These are phyloP conservation scores for Sarocladiaceae sp. DNA, from an alignment of 2,329 filamentous ascomycete genomes.

Conservation along the genomic window DNA sequence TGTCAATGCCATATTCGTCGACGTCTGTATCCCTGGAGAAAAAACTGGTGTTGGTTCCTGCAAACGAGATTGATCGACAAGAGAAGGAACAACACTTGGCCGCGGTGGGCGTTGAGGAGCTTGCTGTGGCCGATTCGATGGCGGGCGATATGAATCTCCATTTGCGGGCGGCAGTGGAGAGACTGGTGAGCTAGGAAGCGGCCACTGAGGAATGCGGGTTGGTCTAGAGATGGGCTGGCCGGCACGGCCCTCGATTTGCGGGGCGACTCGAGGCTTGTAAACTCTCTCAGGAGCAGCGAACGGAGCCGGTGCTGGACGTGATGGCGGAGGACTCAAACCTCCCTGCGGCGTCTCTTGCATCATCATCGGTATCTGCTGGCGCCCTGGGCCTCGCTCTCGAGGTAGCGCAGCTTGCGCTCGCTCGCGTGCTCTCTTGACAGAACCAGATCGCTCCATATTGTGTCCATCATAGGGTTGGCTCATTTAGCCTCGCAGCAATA, in stretches of 20 bases:
- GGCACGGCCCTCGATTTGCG: constrained; percentile 16
- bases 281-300: constrained; percentile 8
- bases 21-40: constrained; percentile 26
- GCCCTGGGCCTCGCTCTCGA: constrained; percentile 18
- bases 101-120: constrained; percentile 56
- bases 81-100: constrained; percentile 55
- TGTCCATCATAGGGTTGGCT: constrained; percentile 52
- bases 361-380: constrained; percentile 22
- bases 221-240: constrained; percentile 50
- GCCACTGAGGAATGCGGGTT: constrained; percentile 51
- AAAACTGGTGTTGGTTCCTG: constrained; percentile 55
- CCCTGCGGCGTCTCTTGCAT: constrained; percentile 15
- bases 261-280: not conserved
- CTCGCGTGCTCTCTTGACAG: constrained; percentile 52
- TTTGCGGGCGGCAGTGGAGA: constrained; percentile 26
- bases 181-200: constrained; percentile 37
- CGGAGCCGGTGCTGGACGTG: constrained; percentile 21
- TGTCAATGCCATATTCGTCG: not conserved
- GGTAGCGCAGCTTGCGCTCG: constrained; percentile 38
- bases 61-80: constrained; percentile 50
- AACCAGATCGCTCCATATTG: constrained; percentile 48
- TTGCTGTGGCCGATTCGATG: constrained; percentile 42
- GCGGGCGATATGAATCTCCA: constrained; percentile 43
- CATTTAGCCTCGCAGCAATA: constrained; percentile 31
- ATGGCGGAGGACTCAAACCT: constrained; percentile 16